Conservation (phyloP, 2,329 filamentous ascomycete species). For the Fusarium verrucosum region DNA sequence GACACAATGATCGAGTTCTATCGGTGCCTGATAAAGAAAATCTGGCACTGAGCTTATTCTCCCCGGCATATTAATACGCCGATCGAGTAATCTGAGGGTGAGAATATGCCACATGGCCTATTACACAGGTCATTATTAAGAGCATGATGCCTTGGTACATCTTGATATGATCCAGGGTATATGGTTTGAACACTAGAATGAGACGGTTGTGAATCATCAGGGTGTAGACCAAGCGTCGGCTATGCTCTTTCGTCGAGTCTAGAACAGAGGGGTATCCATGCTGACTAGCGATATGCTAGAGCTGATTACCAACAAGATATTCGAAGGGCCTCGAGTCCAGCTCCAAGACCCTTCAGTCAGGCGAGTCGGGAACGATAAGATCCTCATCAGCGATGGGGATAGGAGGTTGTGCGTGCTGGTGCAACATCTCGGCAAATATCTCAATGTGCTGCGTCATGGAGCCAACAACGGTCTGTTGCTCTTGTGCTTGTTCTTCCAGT, state of each 20-base stretch:
- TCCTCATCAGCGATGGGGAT: constrained; percentile 47
- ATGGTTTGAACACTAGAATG: neutral
- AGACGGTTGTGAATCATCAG: constrained; percentile 12
- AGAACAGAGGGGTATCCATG: neutral
- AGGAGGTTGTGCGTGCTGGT: constrained; percentile 45
- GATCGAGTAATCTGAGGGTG: neutral
- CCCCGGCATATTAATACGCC: neutral
- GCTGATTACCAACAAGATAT: neutral
- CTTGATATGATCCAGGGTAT: neutral
- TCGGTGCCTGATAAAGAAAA: neutral
- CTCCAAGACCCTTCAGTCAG: constrained; percentile 44
- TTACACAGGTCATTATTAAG: neutral
- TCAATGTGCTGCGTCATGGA: constrained; percentile 55
- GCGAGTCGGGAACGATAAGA: constrained; percentile 46
- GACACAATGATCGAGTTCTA: neutral
- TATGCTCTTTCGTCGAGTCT: neutral
- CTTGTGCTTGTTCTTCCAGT: constrained; percentile 54
- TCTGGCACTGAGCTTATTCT: neutral
- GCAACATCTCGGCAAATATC: constrained; percentile 51
- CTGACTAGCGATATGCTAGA: constrained; percentile 3
- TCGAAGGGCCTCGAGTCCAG: constrained; percentile 25
- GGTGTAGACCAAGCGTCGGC: neutral
- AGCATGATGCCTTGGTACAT: neutral
- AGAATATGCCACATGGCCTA: neutral
- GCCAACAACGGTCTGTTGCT: constrained; percentile 49